phyloP scores from a whole-genome alignment of 176 grass and related monocot species.

The Oryza coarctata region DNA sequence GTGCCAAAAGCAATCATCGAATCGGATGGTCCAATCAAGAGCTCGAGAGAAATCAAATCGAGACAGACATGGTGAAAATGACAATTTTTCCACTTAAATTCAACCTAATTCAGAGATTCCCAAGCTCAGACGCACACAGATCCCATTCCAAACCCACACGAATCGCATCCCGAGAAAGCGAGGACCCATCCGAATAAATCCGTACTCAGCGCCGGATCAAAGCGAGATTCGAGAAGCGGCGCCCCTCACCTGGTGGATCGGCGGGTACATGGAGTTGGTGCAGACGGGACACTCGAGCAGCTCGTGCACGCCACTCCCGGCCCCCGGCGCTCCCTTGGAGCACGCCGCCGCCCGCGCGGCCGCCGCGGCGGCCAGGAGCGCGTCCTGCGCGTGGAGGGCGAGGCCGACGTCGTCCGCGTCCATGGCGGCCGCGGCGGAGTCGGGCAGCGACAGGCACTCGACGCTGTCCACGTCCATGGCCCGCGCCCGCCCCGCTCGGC shows the following conservation, averaged over 20 bases:
- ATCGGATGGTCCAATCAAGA: not conserved
- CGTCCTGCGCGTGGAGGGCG: slow-evolving; percentile 31
- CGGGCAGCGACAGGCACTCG: slow-evolving; percentile 70
- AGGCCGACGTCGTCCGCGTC: slow-evolving; percentile 38
- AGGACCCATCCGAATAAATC: not conserved
- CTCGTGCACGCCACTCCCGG: slow-evolving; percentile 71
- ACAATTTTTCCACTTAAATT: not conserved
- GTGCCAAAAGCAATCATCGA: not conserved
- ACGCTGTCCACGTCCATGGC: slow-evolving; percentile 66
- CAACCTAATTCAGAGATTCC: not conserved
- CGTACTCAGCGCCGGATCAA: not conserved
- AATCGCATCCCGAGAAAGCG: not conserved
- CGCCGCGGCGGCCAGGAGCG: slow-evolving; percentile 31
- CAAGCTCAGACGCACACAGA: not conserved
- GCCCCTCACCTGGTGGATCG: slow-evolving; percentile 78
- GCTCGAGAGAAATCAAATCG: not conserved
- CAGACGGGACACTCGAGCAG: slow-evolving; percentile 98
- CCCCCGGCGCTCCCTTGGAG: slow-evolving; percentile 27
- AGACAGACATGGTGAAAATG: not conserved
- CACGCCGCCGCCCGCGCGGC: slow-evolving; percentile 16
- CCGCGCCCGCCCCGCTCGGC: too few relatives aligned
- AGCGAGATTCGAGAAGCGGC: not conserved
- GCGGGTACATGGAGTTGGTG: slow-evolving; percentile 97
- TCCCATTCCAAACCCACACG: slow-evolving; percentile 1
- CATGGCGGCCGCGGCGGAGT: slow-evolving; percentile 23